Evolutionary conservation across 352 stramenopile species (phyloP).

Genomic region (Globisporangium nodosum): DNA sequence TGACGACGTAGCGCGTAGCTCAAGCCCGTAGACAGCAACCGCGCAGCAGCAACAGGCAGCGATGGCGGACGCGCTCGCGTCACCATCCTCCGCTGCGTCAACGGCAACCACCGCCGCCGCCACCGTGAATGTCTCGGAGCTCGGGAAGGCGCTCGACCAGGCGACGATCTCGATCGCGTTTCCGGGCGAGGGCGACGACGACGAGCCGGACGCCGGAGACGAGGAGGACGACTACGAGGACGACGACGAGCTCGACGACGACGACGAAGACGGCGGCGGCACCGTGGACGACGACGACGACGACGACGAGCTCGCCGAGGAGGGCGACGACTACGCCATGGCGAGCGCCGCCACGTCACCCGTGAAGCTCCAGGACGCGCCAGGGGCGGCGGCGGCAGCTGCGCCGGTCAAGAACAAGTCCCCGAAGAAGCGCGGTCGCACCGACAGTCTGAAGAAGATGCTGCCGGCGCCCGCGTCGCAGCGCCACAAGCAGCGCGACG

Average conservation of each 20-base stretch:
- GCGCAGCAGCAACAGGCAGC: neutral
- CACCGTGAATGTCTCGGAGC: conserved; percentile 47
- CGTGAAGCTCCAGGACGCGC: conserved; percentile 16
- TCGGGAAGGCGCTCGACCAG: conserved; percentile 72
- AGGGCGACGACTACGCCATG: conserved; percentile 13
- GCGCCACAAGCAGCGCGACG: conserved; percentile 48
- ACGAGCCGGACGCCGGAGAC: conserved; percentile 12
- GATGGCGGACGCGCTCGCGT: neutral
- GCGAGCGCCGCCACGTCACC: conserved; percentile 1
- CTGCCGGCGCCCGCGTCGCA: conserved; percentile 58
- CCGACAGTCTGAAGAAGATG: conserved; percentile 78
- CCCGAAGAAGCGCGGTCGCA: conserved; percentile 82
- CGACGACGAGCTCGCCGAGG: conserved; percentile 11
- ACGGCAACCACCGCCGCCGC: conserved; percentile 7
- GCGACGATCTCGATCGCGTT: conserved; percentile 47
- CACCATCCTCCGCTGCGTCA: neutral
- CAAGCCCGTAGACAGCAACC: too few relatives aligned
- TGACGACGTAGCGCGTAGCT: too few relatives aligned
- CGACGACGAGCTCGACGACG: conserved; percentile 9
- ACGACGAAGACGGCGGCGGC: conserved; percentile 10
- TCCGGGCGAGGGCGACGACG: conserved; percentile 2
- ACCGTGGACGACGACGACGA: conserved; percentile 12
- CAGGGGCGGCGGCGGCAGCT: neutral
- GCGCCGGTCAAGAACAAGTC: conserved; percentile 31
- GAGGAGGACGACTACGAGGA: conserved; percentile 10